These are phyloP conservation scores for Crithidia acanthocephali DNA, from an alignment of 208 protist species.

Conservation along the genomic window DNA sequence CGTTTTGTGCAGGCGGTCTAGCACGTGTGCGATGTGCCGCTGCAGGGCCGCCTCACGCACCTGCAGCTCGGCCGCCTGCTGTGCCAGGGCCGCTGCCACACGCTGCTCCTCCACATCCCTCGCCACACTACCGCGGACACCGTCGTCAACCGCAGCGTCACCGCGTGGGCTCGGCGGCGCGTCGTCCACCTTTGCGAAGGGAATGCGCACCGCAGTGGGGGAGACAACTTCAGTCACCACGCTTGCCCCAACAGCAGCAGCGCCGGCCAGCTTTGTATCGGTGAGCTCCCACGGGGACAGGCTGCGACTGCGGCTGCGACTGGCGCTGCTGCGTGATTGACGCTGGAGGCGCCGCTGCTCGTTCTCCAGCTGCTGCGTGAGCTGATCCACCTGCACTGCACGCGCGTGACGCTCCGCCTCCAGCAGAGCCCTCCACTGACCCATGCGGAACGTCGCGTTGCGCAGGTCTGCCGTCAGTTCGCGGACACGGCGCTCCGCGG, in stretches of 20 bases:
- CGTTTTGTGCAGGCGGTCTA: conserved; percentile 1
- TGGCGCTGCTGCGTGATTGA: neutral
- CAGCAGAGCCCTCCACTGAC: conserved; percentile 38
- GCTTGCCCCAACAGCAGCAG: neutral
- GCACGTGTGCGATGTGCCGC: neutral
- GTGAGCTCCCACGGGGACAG: conserved; percentile 5
- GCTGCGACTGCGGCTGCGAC: conserved; percentile 19
- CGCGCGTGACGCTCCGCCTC: conserved; percentile 42
- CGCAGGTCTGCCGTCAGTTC: conserved; percentile 37
- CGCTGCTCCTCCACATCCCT: conserved; percentile 4
- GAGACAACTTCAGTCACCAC: neutral
- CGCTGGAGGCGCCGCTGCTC: conserved; percentile 29
- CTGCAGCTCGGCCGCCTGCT: conserved; percentile 9
- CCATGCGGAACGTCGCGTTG: conserved; percentile 35
- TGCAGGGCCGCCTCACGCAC: conserved; percentile 1
- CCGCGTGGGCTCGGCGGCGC: no score
- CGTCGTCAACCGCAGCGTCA: no score
- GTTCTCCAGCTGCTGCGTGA: conserved; percentile 32
- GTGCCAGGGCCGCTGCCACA: neutral
- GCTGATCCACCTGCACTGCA: conserved; percentile 36
- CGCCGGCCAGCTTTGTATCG: neutral
- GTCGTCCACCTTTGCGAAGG: neutral
- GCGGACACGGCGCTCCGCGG: conserved; percentile 4
- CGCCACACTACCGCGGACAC: neutral
- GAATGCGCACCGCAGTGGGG: neutral